phyloP scores from a whole-genome alignment of 2,329 filamentous ascomycete species.

The Pseudogymnoascus sp. region DNA sequence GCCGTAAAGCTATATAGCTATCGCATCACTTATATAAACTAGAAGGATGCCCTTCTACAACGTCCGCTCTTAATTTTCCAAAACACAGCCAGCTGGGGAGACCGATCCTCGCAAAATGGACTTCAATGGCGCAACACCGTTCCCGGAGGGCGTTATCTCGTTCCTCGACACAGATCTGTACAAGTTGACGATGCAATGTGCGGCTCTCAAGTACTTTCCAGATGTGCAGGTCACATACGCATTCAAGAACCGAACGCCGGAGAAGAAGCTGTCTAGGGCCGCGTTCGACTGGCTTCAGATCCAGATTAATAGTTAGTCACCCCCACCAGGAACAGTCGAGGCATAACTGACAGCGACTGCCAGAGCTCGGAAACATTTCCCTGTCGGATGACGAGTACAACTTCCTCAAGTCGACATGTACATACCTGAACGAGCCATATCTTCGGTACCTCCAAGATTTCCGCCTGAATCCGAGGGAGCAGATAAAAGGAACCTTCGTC shows the following conservation, averaged over 20 bases:
- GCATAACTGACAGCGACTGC: constrained; percentile 22
- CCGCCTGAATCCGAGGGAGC: constrained; percentile 69
- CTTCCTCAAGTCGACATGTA: constrained; percentile 71
- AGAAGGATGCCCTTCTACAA: neutral
- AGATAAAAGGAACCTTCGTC: constrained; percentile 57
- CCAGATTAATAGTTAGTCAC: constrained; percentile 67
- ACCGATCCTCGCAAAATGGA: constrained; percentile 39
- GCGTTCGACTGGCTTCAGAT: constrained; percentile 79
- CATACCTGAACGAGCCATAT: constrained; percentile 71
- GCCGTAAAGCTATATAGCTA: neutral
- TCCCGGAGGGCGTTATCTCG: constrained; percentile 70
- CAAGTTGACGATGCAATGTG: constrained; percentile 98
- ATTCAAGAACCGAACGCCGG: constrained; percentile 90
- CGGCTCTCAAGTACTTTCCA: constrained; percentile 85
- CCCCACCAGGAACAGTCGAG: neutral
- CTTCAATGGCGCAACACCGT: constrained; percentile 58
- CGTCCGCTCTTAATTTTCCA: neutral
- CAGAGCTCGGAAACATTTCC: constrained; percentile 74
- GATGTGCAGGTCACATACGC: constrained; percentile 77
- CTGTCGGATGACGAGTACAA: constrained; percentile 70
- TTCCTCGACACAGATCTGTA: constrained; percentile 75
- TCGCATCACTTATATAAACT: neutral
- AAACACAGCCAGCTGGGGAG: neutral
- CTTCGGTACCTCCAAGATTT: constrained; percentile 76
- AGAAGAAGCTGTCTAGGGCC: constrained; percentile 78